Base-by-base conservation (phyloP, 225 moss, liverwort and hornwort genomes). In the Polytrichum formosum region DNA sequence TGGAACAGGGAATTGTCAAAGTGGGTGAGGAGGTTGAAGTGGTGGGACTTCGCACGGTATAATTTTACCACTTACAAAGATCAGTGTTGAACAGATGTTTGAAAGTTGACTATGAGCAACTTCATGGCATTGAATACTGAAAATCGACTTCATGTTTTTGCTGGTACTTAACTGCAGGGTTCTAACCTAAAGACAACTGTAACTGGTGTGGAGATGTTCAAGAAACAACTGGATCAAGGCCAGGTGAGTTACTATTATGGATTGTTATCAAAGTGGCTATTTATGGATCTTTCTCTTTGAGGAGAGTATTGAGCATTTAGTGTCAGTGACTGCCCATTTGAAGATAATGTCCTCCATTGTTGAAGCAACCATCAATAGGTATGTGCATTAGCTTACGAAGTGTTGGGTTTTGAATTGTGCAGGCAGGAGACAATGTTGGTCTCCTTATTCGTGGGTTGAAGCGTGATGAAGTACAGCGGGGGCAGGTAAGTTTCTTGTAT, bases 141-240 rank as follows among this genome's bases (percentile, higher is more conserved):
- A 13, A 13, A 46, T 84, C 63, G 82, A 77, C 70, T 73, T 88
- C 21, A 72, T 80, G 30, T 79, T 85, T 1, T 26, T 88, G 53
- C 80, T 62, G 68, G 75, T 76, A 63, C 77, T 85, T 2, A 54
- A 69, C 56, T 67, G 64, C 30, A 66, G 84, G 92, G 92, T 6
- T 81, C 88, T 26, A 79, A 80, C 29, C 80, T 85, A 7, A 90
- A 90, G 72, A 93, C 97, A 63, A 92, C 90, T 55, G 92, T 94
- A 65, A 97, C 94, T 17, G 92, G 94, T 65, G 91, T 97, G 22
- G 94, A 97, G 72, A 97, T 97, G 97, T 97, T 97, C 66, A 94
- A 97, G 83, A 97, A 97, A 75, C 81, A 89, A 74, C 75, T 95
- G 76, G 95, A 95, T 73, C 86, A 91, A 74, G 95, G 90, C 71